A percentile compares a stretch with the other conserved stretches of the same genome.
Evolutionary conservation across 108 stramenopile species (phyloP).

Genomic region (Nitzschia sp.): DNA sequence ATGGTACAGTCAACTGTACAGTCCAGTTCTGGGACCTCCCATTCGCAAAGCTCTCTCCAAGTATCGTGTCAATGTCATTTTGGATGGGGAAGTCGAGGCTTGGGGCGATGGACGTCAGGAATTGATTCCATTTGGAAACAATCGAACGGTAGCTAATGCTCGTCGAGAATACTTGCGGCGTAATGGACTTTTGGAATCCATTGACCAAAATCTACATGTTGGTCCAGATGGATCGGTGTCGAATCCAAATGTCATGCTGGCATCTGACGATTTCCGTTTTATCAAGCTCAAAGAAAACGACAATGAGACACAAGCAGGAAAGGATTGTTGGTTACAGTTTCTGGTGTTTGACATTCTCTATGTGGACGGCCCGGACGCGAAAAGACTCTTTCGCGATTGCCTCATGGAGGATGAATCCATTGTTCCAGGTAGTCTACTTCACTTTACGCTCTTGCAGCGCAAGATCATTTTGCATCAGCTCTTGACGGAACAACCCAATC

Average conservation of each 20-base stretch:
- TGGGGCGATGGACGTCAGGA: slow-evolving; percentile 66
- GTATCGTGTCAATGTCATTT: slow-evolving; percentile 72
- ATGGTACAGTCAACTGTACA: slow-evolving; percentile 66
- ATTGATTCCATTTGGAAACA: slow-evolving; percentile 75
- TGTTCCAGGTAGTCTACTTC: slow-evolving; percentile 63
- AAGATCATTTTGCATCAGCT: slow-evolving; percentile 70
- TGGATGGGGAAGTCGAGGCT: slow-evolving; percentile 84
- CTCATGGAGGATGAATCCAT: slow-evolving; percentile 21
- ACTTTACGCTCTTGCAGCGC: slow-evolving; percentile 60
- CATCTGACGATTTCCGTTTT: slow-evolving; percentile 16
- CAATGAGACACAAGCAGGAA: slow-evolving; percentile 27
- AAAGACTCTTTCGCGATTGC: slow-evolving; percentile 39
- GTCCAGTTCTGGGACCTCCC: slow-evolving; percentile 75
- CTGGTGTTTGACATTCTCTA: slow-evolving; percentile 74
- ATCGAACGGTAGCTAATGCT: slow-evolving; percentile 69
- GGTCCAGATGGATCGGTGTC: slow-evolving; percentile 1
- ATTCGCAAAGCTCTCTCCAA: slow-evolving; percentile 64
- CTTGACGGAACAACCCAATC: slow-evolving; percentile 55
- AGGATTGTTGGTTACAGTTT: slow-evolving; percentile 71
- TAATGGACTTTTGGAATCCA: slow-evolving; percentile 57
- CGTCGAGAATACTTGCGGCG: slow-evolving; percentile 52
- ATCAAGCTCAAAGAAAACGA: background rate
- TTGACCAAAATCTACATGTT: slow-evolving; percentile 67
- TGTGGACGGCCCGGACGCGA: slow-evolving; percentile 69
- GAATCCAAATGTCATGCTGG: slow-evolving; percentile 27